Evolutionary conservation across 1,284 basidiomycete species (phyloP).

Genomic region (Polyporus tsugae): DNA sequence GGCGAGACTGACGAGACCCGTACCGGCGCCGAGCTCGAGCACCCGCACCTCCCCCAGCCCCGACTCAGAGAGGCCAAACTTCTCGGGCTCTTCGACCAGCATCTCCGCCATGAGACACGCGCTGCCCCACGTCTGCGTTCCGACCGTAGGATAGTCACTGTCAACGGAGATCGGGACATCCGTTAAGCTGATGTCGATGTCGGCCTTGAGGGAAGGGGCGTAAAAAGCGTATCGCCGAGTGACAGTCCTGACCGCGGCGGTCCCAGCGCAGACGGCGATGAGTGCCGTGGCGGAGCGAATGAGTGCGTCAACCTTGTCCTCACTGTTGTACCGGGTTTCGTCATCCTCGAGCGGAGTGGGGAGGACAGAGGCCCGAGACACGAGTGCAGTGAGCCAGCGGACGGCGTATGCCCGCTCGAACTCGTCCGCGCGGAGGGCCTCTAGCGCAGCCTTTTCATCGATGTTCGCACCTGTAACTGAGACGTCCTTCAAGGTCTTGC

Average conservation of each 20-base stretch:
- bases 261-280: constrained; percentile 49
- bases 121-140: constrained; percentile 92
- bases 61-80: constrained; percentile 54
- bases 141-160: constrained; percentile 79
- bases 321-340: constrained; percentile 17
- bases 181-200: constrained; percentile 59
- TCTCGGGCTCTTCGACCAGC: constrained; percentile 66
- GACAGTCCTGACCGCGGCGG: constrained; percentile 50
- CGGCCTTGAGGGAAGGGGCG: constrained; percentile 26
- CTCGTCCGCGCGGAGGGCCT: constrained; percentile 52
- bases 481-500: constrained; percentile 10
- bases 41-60: constrained; percentile 52
- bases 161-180: constrained; percentile 78
- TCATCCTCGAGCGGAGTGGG: constrained; percentile 32
- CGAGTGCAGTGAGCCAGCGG: constrained; percentile 67
- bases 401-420: constrained; percentile 77
- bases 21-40: constrained; percentile 89
- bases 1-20: constrained; percentile 83
- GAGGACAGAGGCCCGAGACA: constrained; percentile 34
- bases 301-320: constrained; percentile 41
- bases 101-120: constrained; percentile 85
- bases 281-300: constrained; percentile 62
- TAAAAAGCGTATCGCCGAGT: constrained; percentile 52
- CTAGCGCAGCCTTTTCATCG: constrained; percentile 5
- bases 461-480: constrained; percentile 21